Percentiles rank a stretch among this genome's conserved stretches.
Conservation (phyloP, 2,329 filamentous ascomycete species). For the Penicillium sp. region DNA sequence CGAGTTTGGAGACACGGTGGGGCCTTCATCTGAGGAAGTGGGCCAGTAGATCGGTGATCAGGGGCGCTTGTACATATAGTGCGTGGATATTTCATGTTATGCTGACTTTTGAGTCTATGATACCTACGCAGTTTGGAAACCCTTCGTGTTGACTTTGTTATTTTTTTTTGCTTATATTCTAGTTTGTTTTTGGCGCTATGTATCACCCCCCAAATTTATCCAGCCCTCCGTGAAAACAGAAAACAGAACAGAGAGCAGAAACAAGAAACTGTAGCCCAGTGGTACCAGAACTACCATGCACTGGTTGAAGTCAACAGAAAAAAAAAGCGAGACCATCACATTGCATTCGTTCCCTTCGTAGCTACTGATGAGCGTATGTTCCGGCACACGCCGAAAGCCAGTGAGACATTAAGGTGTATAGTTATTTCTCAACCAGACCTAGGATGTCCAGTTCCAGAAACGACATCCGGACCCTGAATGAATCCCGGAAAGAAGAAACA, state of each 20-base stretch:
- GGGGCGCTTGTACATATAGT: not conserved
- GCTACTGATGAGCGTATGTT: conserved; percentile 19
- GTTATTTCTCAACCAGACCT: not conserved
- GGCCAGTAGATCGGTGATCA: conserved; percentile 9
- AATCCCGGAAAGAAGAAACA: conserved; percentile 1
- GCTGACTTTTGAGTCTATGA: conserved; percentile 14
- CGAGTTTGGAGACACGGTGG: conserved; percentile 38
- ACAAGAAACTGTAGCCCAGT: not conserved
- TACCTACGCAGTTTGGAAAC: conserved; percentile 17
- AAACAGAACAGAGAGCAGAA: not conserved
- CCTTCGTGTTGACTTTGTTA: conserved; percentile 7
- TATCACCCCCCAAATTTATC: not conserved
- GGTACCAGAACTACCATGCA: conserved; percentile 7
- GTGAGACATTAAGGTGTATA: conserved; percentile 5
- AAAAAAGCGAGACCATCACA: conserved; percentile 64
- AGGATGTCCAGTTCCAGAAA: not conserved
- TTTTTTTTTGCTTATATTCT: not conserved
- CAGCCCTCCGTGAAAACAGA: no score
- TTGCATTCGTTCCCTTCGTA: conserved; percentile 63
- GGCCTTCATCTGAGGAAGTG: conserved; percentile 13
- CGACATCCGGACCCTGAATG: not conserved
- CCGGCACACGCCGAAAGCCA: conserved; percentile 7
- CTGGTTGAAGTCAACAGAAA: conserved; percentile 7
- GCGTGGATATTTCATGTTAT: not conserved
- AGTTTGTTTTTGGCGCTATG: not conserved